A percentile compares a stretch with the other conserved stretches of the same genome.
These are phyloP conservation scores for Amphirosellinia nigrospora DNA, from an alignment of 495 filamentous ascomycete species.

Conservation along the genomic window DNA sequence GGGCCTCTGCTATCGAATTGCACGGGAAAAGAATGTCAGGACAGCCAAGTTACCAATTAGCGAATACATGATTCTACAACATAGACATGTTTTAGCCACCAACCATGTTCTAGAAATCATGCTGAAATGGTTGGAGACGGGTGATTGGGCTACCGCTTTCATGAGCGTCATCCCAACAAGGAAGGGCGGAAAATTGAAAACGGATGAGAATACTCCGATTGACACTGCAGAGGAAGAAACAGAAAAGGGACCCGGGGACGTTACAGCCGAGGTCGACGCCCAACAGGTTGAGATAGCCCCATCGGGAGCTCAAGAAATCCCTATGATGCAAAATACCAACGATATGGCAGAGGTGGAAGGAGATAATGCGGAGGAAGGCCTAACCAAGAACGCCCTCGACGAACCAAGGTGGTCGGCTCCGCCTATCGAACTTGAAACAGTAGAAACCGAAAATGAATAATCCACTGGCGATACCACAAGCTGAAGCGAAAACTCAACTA, in stretches of 20 bases:
- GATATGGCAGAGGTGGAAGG: constrained; percentile 36
- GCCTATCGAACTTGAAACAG: constrained; percentile 7
- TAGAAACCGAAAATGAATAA: neutral
- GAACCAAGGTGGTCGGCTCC: constrained; percentile 29
- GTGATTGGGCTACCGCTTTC: constrained; percentile 91
- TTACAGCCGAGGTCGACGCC: constrained; percentile 4
- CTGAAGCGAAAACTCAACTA: neutral
- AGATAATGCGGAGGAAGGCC: constrained; percentile 38
- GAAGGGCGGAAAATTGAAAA: constrained; percentile 71
- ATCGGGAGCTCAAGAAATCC: neutral
- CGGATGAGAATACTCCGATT: constrained; percentile 27
- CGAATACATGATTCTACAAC: constrained; percentile 87
- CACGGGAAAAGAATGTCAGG: constrained; percentile 72
- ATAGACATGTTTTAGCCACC: constrained; percentile 80
- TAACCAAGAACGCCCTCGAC: constrained; percentile 31
- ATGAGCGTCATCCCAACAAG: constrained; percentile 82
- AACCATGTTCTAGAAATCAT: constrained; percentile 98
- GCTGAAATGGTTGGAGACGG: constrained; percentile 84
- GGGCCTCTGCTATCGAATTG: constrained; percentile 86
- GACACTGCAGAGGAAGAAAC: constrained; percentile 39
- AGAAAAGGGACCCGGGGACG: neutral
- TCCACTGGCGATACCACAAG: neutral
- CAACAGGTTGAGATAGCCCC: neutral
- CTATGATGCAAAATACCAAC: neutral
- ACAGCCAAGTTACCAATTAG: constrained; percentile 93